A percentile compares a stretch with the other conserved stretches of the same genome.
Conservation (phyloP, 2,329 filamentous ascomycete genomes). For the Calonectria henricotiae region DNA sequence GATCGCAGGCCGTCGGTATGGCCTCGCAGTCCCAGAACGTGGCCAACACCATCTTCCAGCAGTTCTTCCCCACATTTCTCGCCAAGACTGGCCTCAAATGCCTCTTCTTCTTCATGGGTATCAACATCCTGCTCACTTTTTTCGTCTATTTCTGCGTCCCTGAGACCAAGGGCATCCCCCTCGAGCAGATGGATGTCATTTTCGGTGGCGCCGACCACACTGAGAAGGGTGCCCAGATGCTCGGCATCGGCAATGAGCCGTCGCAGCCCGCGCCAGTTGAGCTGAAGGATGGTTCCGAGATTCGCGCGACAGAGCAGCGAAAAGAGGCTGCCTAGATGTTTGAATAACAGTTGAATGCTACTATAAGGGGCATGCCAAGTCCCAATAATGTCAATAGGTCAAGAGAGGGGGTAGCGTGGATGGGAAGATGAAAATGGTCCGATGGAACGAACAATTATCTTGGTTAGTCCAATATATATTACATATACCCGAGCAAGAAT, state of each 20-base stretch:
- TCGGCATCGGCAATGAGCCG: constrained; percentile 41
- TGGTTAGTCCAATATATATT: constrained; percentile 13
- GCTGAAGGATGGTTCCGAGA: constrained; percentile 48
- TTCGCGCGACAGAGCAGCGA: constrained; percentile 47
- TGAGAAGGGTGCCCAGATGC: constrained; percentile 52
- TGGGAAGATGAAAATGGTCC: neutral
- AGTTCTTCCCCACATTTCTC: constrained; percentile 80
- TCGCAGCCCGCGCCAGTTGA: constrained; percentile 35
- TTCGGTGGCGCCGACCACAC: constrained; percentile 64
- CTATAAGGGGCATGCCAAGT: neutral
- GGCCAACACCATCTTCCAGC: constrained; percentile 78
- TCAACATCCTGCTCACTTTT: constrained; percentile 64
- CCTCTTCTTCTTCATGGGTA: constrained; percentile 56
- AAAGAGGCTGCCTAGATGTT: constrained; percentile 42
- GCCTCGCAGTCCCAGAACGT: constrained; percentile 74
- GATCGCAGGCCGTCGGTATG: constrained; percentile 80
- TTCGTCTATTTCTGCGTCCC: constrained; percentile 70
- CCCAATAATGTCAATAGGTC: neutral
- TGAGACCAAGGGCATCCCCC: constrained; percentile 70
- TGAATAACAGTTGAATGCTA: neutral
- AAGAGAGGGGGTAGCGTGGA: neutral
- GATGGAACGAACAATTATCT: neutral
- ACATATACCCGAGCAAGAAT: constrained; percentile 24
- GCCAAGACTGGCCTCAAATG: constrained; percentile 67
- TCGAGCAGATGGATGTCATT: constrained; percentile 76